phyloP scores from a whole-genome alignment of 495 filamentous ascomycete genomes.

The Xeromyces bisporus region DNA sequence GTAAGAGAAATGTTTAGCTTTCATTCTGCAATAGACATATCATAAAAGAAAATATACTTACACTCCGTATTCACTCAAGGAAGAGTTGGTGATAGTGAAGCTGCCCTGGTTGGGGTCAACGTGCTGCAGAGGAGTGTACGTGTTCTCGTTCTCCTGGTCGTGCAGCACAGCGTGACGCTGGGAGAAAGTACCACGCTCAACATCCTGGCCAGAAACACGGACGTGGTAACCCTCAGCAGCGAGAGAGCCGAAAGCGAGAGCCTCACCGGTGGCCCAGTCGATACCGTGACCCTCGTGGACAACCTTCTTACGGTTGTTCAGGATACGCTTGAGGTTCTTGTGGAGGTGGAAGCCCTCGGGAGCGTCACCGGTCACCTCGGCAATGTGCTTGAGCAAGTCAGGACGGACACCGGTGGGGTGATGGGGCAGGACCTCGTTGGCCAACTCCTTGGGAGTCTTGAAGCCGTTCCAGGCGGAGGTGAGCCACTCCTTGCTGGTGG shows the following conservation, averaged over 20 bases:
- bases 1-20: constrained; percentile 1
- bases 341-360: constrained; percentile 81
- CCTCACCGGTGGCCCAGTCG: constrained; percentile 95
- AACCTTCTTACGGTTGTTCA: constrained; percentile 75
- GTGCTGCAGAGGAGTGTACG: constrained; percentile 84
- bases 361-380: constrained; percentile 49
- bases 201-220: constrained; percentile 93
- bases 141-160: constrained; percentile 84
- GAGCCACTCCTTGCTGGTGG: constrained; percentile 92
- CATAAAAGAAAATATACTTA: constrained; percentile 33
- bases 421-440: constrained; percentile 86
- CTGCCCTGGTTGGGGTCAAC: constrained; percentile 76
- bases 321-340: constrained; percentile 92
- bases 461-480: constrained; percentile 98
- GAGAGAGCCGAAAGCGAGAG: constrained; percentile 83
- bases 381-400: constrained; percentile 61
- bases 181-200: constrained; percentile 98
- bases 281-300: constrained; percentile 87
- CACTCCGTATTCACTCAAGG: constrained; percentile 84
- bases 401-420: constrained; percentile 63
- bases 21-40: too few species aligned
- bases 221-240: constrained; percentile 90
- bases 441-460: constrained; percentile 95
- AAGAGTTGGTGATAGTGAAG: constrained; percentile 95
- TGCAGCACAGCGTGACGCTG: constrained; percentile 94